These are phyloP conservation scores for Millerozyma miso DNA, from an alignment of 805 yeast genomes.

Conservation along the genomic window DNA sequence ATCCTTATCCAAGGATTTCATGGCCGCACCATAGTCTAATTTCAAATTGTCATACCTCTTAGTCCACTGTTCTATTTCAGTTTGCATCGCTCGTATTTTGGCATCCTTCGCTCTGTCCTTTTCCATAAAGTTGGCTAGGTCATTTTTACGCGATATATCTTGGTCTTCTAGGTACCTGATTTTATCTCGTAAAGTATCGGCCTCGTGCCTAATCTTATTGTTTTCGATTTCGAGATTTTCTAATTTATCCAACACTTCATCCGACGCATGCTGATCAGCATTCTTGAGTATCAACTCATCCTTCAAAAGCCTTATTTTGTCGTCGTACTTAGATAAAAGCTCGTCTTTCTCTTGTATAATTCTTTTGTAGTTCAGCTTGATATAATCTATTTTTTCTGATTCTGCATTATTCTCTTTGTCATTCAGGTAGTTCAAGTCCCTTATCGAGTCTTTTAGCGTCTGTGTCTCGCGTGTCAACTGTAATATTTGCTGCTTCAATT, in stretches of 20 bases:
- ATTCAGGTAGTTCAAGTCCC: conserved; percentile 7
- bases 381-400: conserved; percentile 1
- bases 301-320: conserved; percentile 8
- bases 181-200: conserved; percentile 5
- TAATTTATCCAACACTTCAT: conserved; percentile 13
- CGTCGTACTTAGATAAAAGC: conserved; percentile 1
- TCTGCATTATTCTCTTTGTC: conserved; percentile 7
- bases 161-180: not conserved
- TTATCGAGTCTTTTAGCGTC: conserved; percentile 7
- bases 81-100: not conserved
- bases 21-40: conserved; percentile 4
- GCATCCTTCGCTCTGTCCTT: not conserved
- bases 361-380: conserved; percentile 7
- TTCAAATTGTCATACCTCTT: conserved; percentile 7
- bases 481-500: conserved; percentile 23
- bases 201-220: conserved; percentile 14
- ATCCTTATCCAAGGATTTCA: conserved; percentile 1
- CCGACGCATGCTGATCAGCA: conserved; percentile 6
- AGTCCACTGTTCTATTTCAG: conserved; percentile 10
- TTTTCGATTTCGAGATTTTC: conserved; percentile 16
- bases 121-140: not conserved
- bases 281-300: conserved; percentile 3
- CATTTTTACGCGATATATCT: not conserved
- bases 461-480: conserved; percentile 12
- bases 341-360: conserved; percentile 5